These are phyloP conservation scores for Cocos nucifera DNA, from an alignment of 176 grass and related monocot species.

Conservation along the genomic window DNA sequence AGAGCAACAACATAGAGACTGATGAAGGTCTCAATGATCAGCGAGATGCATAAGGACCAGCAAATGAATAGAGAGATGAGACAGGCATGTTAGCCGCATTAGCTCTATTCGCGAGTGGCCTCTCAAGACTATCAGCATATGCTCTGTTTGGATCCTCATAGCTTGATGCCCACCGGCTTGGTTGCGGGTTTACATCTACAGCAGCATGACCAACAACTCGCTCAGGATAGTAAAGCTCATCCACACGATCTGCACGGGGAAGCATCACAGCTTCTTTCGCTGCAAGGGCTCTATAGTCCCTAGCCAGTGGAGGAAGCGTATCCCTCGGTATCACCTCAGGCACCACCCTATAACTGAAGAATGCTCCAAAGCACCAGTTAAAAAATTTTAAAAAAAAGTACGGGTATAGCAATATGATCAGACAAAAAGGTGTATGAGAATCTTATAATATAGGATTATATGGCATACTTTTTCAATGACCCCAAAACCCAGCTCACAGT, in stretches of 20 bases:
- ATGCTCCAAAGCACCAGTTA: background rate
- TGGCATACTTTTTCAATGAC: no score
- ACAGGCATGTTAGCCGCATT: conserved; percentile 18
- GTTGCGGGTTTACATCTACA: conserved; percentile 8
- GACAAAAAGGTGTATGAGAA: background rate
- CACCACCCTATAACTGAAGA: conserved; percentile 39
- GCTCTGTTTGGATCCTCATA: conserved; percentile 25
- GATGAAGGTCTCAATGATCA: conserved; percentile 4
- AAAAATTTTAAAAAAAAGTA: background rate
- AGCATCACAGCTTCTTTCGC: conserved; percentile 6
- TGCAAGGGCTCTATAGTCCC: conserved; percentile 23
- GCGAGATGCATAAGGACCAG: conserved; percentile 31
- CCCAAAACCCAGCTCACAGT: no score
- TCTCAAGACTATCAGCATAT: conserved; percentile 27
- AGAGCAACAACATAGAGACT: no score
- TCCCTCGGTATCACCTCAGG: conserved; percentile 15
- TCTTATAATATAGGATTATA: background rate
- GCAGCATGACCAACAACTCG: background rate
- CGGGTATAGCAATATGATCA: no score
- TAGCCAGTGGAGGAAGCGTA: conserved; percentile 12
- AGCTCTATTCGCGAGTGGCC: conserved; percentile 18
- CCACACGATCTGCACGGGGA: conserved; percentile 18
- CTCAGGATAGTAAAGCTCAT: conserved; percentile 15
- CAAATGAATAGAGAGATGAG: conserved; percentile 35
- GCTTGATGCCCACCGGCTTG: conserved; percentile 2